A percentile compares a stretch with the other conserved stretches of the same genome.
These are phyloP conservation scores for Aspergillus terreus DNA, from an alignment of 2,329 filamentous ascomycete genomes.

Conservation along the genomic window DNA sequence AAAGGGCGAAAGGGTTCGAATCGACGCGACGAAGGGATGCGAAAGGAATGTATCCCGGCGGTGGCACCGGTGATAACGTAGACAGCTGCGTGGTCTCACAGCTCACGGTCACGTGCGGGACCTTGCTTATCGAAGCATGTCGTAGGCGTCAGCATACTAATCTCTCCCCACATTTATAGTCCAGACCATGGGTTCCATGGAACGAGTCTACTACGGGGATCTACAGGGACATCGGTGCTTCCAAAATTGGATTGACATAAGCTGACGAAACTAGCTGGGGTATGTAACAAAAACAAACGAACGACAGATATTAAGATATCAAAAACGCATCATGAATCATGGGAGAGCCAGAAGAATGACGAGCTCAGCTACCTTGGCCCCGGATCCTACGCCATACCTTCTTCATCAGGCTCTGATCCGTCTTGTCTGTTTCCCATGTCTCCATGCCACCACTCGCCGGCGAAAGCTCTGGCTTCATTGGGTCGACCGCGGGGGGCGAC, in stretches of 20 bases:
- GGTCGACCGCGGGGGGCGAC: conserved; percentile 61
- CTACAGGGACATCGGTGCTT: neutral
- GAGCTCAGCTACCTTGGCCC: conserved; percentile 17
- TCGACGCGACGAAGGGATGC: neutral
- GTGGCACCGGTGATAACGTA: neutral
- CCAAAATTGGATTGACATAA: neutral
- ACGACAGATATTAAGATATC: neutral
- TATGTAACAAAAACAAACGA: conserved; percentile 1
- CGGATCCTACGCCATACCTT: conserved; percentile 44
- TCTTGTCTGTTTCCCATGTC: conserved; percentile 42
- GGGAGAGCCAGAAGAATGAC: neutral
- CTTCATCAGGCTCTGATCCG: conserved; percentile 37
- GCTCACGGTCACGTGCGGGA: conserved; percentile 28
- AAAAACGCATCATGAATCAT: neutral
- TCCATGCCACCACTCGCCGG: conserved; percentile 40
- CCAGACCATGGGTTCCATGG: neutral
- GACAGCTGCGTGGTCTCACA: conserved; percentile 26
- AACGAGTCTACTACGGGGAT: too few relatives aligned
- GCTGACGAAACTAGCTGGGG: neutral
- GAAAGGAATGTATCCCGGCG: neutral
- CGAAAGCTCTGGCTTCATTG: conserved; percentile 53
- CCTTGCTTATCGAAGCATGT: conserved; percentile 17
- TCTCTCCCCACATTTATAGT: neutral
- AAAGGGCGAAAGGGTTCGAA: neutral
- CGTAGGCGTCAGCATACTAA: neutral